Conservation (phyloP, 768 basidiomycete genomes). For the Boletus insuetus region DNA sequence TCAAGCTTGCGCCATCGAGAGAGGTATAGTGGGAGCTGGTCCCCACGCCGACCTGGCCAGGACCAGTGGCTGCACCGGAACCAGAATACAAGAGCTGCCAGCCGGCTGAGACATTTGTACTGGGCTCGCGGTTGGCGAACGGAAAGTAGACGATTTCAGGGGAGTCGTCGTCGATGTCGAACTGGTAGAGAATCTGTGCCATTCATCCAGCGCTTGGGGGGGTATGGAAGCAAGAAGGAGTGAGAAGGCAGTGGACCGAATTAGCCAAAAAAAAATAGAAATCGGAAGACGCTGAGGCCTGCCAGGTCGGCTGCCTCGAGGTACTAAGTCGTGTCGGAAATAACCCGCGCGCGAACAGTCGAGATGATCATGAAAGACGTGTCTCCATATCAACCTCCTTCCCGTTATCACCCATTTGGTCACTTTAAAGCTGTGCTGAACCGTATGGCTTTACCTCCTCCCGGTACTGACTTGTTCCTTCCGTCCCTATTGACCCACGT, state of each 20-base stretch:
- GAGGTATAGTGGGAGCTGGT: conserved; percentile 63
- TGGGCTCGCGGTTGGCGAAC: conserved; percentile 51
- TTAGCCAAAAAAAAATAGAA: not conserved
- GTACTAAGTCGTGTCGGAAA: conserved; percentile 25
- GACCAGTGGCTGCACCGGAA: conserved; percentile 45
- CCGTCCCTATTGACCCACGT: conserved; percentile 48
- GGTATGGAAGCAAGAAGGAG: conserved; percentile 9
- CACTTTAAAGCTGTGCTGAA: too few relatives aligned
- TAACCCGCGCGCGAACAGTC: conserved; percentile 4
- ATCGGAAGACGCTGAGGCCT: conserved; percentile 15
- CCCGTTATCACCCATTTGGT: not conserved
- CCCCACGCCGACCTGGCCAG: conserved; percentile 50
- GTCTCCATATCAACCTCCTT: conserved; percentile 26
- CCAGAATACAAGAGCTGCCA: conserved; percentile 65
- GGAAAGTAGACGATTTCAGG: conserved; percentile 62
- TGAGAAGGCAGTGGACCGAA: not conserved
- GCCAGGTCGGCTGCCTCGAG: conserved; percentile 30
- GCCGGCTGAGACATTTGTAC: conserved; percentile 49
- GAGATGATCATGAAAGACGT: not conserved
- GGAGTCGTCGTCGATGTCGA: conserved; percentile 65
- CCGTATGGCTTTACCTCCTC: conserved; percentile 24
- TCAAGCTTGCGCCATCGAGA: conserved; percentile 52
- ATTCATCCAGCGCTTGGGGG: conserved; percentile 32
- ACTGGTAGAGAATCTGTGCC: conserved; percentile 28
- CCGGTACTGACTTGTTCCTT: conserved; percentile 48